A percentile compares a stretch with the other conserved stretches of the same genome.
Evolutionary conservation across 2,329 filamentous ascomycete genomes (phyloP).

Genomic region (Cytospora paraplurivora): DNA sequence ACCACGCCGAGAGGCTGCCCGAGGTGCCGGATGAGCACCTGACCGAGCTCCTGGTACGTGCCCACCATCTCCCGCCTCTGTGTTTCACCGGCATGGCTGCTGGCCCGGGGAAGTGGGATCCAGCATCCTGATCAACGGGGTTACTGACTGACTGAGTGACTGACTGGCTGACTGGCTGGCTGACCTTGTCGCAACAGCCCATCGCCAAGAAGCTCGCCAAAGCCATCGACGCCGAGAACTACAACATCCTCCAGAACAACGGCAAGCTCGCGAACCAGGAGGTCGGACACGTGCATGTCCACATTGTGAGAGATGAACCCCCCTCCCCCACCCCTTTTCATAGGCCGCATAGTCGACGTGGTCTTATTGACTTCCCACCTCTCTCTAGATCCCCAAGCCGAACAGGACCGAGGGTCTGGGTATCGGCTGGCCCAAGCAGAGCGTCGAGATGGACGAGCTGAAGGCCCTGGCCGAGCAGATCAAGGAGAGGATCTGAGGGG

Average conservation of each 20-base stretch:
- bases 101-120: not conserved
- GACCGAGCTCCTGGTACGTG: constrained; percentile 72
- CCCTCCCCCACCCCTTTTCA: not conserved
- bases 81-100: not conserved
- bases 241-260: constrained; percentile 97
- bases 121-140: not conserved
- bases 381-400: constrained; percentile 83
- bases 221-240: constrained; percentile 76
- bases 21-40: constrained; percentile 93
- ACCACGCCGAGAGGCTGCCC: constrained; percentile 85
- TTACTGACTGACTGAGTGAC: not conserved
- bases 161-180: not conserved
- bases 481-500: constrained; percentile 77
- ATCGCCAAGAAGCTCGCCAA: constrained; percentile 84
- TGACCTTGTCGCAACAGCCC: constrained; percentile 49
- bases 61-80: not conserved
- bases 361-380: too few relatives aligned
- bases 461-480: constrained; percentile 80
- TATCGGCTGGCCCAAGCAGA: constrained; percentile 76
- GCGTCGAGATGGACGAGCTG: constrained; percentile 78
- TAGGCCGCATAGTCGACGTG: not conserved
- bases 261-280: constrained; percentile 87
- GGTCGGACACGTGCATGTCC: constrained; percentile 94
- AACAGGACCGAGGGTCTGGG: constrained; percentile 78
- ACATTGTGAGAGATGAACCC: constrained; percentile 65